A percentile compares a stretch with the other conserved stretches of the same genome.
phyloP scores from a whole-genome alignment of 139 green algal genomes.

The Tetradesmus lagerheimii region DNA sequence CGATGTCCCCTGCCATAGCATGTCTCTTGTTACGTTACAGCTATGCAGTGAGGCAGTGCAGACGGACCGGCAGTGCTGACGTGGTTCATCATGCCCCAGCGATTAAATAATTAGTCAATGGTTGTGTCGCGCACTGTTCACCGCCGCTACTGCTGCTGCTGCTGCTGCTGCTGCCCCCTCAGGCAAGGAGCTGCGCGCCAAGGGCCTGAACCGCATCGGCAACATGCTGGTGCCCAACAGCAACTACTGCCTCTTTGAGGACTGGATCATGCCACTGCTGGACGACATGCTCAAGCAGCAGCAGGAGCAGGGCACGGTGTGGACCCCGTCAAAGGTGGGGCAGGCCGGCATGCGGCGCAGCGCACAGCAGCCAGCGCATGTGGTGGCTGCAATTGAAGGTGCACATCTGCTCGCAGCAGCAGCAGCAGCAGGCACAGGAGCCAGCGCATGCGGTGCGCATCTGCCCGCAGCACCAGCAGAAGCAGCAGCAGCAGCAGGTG shows the following conservation, averaged over 20 bases:
- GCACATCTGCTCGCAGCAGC: neutral
- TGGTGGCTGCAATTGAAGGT: neutral
- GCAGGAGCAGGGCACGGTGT: constrained; percentile 80
- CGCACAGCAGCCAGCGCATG: neutral
- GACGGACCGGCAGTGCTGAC: too few relatives aligned
- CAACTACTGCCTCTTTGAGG: constrained; percentile 99
- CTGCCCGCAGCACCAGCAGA: too few relatives aligned
- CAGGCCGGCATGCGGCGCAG: neutral
- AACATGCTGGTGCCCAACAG: constrained; percentile 99
- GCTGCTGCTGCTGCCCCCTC: neutral
- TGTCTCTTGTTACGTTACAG: too few relatives aligned
- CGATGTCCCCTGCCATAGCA: too few relatives aligned
- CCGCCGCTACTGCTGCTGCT: neutral
- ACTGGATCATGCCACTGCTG: constrained; percentile 99
- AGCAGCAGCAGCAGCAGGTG: too few relatives aligned
- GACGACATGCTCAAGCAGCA: constrained; percentile 95
- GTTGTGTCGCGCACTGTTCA: too few relatives aligned
- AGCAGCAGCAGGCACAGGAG: too few relatives aligned
- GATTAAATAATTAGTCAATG: too few relatives aligned
- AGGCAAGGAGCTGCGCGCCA: constrained; percentile 85
- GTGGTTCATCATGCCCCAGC: too few relatives aligned
- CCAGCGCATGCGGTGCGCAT: neutral
- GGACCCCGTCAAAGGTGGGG: constrained; percentile 93
- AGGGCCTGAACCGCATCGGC: constrained; percentile 96
- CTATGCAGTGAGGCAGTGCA: too few relatives aligned